Conservation (phyloP, 768 basidiomycete species). For the Cubamyces sp. region DNA sequence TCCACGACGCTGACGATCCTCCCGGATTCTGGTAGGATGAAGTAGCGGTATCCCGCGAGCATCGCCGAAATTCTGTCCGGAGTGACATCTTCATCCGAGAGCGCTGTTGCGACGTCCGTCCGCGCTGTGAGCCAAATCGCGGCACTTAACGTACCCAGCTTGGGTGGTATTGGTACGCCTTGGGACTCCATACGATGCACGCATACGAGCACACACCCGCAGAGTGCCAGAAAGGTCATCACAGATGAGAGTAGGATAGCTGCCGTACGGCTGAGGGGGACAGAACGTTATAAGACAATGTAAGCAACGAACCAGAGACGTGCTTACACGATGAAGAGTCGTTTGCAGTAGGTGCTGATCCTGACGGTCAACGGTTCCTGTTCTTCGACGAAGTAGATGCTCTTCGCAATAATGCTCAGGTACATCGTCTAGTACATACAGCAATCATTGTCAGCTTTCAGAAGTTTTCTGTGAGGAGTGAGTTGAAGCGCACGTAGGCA, state of each 20-base stretch:
- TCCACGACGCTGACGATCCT: slow-evolving; percentile 2
- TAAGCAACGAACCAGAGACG: slow-evolving; percentile 43
- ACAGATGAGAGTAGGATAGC: slow-evolving; percentile 18
- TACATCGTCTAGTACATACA: slow-evolving; percentile 46
- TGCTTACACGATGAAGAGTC: slow-evolving; percentile 53
- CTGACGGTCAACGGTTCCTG: slow-evolving; percentile 42
- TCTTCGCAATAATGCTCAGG: slow-evolving; percentile 51
- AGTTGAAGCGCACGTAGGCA: slow-evolving; percentile 48
- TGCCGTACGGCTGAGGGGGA: background rate
- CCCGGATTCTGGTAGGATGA: background rate
- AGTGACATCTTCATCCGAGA: slow-evolving; percentile 6
- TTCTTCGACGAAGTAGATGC: slow-evolving; percentile 52
- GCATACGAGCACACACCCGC: slow-evolving; percentile 48
- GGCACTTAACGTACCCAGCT: slow-evolving; percentile 57
- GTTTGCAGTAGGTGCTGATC: slow-evolving; percentile 48
- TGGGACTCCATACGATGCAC: slow-evolving; percentile 51
- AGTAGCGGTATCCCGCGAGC: slow-evolving; percentile 9
- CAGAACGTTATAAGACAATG: background rate
- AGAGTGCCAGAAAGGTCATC: slow-evolving; percentile 49
- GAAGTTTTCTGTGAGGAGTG: background rate
- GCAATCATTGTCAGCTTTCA: background rate
- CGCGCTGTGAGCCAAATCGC: slow-evolving; percentile 58
- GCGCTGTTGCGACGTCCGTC: slow-evolving; percentile 45
- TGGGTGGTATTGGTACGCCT: slow-evolving; percentile 47
- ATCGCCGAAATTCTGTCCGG: background rate